These are phyloP conservation scores for Oryza glaberrima DNA, from an alignment of 176 grass and related monocot genomes.

Conservation along the genomic window DNA sequence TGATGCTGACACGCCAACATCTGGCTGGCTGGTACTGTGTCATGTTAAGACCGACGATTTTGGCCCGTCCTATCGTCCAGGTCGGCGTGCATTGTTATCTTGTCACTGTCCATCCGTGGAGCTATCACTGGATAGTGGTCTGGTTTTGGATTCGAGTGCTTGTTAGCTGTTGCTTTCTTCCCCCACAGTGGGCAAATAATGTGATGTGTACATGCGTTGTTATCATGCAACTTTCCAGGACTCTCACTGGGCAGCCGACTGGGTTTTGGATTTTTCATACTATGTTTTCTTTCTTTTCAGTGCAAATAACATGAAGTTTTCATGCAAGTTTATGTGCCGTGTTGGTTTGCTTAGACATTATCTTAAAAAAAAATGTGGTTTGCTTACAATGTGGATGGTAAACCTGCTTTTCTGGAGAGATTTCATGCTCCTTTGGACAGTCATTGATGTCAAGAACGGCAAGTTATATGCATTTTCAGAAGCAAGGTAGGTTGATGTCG, in stretches of 20 bases:
- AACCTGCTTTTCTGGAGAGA: not conserved
- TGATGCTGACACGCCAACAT: conserved; percentile 36
- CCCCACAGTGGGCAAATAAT: not conserved
- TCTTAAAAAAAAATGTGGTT: too few relatives aligned
- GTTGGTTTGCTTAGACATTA: not conserved
- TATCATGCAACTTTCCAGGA: conserved; percentile 8
- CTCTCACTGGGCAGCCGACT: not conserved
- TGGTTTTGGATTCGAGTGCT: conserved; percentile 28
- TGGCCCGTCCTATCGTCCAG: not conserved
- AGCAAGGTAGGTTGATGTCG: not conserved
- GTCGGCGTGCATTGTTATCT: conserved; percentile 17
- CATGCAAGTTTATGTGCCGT: not conserved
- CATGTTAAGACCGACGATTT: conserved; percentile 20
- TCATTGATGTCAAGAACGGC: not conserved
- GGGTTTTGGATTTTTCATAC: conserved; percentile 10
- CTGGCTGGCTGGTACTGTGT: conserved; percentile 2
- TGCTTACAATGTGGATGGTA: not conserved
- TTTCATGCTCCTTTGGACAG: not conserved
- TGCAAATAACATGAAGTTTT: not conserved
- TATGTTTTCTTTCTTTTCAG: not conserved
- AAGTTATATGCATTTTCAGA: not conserved
- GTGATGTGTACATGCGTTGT: conserved; percentile 7
- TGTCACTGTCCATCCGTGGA: conserved; percentile 10
- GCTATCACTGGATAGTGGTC: not conserved
- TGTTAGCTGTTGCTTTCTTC: not conserved